Percentiles rank a stretch among this genome's conserved stretches.
These are phyloP conservation scores for Kodamaea kaohsiungensis DNA, from an alignment of 805 yeast species.

Conservation along the genomic window DNA sequence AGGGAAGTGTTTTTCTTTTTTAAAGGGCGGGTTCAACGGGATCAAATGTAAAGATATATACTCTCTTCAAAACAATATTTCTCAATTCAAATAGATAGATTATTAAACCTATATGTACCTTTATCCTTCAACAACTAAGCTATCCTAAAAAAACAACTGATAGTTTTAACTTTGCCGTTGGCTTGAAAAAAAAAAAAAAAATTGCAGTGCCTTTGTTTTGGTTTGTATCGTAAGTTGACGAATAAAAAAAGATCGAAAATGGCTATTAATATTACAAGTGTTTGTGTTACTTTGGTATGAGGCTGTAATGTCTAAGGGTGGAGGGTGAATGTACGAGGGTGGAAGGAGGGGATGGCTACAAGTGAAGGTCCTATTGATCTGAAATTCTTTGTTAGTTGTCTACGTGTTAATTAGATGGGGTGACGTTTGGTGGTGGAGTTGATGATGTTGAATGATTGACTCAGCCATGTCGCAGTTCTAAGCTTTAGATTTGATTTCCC, in stretches of 20 bases:
- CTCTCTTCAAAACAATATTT: not conserved
- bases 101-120: not conserved
- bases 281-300: not conserved
- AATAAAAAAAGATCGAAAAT: not conserved
- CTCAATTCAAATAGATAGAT: not conserved
- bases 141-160: not conserved
- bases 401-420: no score
- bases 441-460: no score
- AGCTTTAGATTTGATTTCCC: no score
- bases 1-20: not conserved
- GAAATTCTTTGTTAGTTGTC: no score
- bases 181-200: not conserved
- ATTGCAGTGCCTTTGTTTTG: not conserved
- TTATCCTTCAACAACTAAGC: not conserved
- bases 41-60: no score
- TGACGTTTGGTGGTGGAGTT: no score
- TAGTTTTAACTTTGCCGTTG: not conserved
- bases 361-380: no score
- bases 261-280: not conserved
- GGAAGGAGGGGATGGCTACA: no score
- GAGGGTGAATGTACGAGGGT: not conserved
- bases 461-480: no score
- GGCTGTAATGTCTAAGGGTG: not conserved
- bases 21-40: not conserved
- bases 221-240: not conserved